Evolutionary conservation across 108 stramenopile genomes (phyloP), one percentile per base, ranked within the genome.

Genomic region (Skeletonema costatum): DNA sequence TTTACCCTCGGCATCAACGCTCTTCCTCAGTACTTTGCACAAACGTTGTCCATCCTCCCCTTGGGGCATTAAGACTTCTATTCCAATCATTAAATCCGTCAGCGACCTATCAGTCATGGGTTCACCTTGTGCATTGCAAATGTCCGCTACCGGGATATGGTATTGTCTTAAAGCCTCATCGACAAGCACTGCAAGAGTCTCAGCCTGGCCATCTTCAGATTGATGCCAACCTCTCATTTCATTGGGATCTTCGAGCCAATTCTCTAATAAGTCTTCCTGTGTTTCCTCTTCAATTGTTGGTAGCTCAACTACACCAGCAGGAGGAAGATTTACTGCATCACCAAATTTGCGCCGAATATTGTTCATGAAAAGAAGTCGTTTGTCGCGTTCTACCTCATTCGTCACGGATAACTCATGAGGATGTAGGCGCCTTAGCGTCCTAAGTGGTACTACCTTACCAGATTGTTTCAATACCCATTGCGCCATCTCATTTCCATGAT

Each of bases 401-500:
- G 62, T 32, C 0, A 42, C 16, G 7, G 65, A 21, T 2, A 77
- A 32, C 25, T 83, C 71, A 36, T 7, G 70, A 13, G 46, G 14
- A 25, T 77, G 71, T 5, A 86, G 64, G 17, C 56, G 35, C 10
- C 65, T 35, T 0, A 39, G 12, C 1, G 73, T 62, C 4, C 78
- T 68, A 25, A 25, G 25, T 25, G 25, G 25, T 25, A 25, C 25
- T 25, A 25, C 25, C 0, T 25, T 0, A 25, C 25, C 25, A 25
- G 25, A 25, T 25, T 25, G 25, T 25, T 25, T 25, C 25, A 25
- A 25, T 25, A 25, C 39, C 84, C 77, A 78, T 42, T 85, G 81
- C 0, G 73, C 39, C 81, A 82, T 82, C 36, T 74, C 81, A 59
- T 82, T 85, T 2, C 84, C 84, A 8, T 51, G 64, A 50, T 74